phyloP scores from a whole-genome alignment of 2,329 filamentous ascomycete species.

The Zymoseptoria passerinii region DNA sequence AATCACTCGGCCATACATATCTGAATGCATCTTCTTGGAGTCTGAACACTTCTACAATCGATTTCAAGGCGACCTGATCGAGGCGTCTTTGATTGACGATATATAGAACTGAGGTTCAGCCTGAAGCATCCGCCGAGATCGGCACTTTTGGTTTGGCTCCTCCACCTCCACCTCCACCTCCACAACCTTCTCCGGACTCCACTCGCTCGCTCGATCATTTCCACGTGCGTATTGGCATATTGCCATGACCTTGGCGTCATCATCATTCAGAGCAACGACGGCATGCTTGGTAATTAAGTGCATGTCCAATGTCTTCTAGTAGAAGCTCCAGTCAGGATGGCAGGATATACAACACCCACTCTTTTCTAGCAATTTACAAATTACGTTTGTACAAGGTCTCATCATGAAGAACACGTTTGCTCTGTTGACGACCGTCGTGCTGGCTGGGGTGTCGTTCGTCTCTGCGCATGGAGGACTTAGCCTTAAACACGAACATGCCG shows the following conservation, averaged over 20 bases:
- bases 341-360: too few relatives aligned
- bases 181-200: not conserved
- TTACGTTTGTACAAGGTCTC: not conserved
- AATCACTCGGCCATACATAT: too few relatives aligned
- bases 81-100: too few relatives aligned
- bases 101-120: too few relatives aligned
- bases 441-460: constrained; percentile 7
- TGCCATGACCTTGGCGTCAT: not conserved
- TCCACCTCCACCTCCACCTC: not conserved
- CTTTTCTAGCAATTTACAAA: too few relatives aligned
- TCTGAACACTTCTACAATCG: too few relatives aligned
- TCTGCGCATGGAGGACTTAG: constrained; percentile 11
- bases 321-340: too few relatives aligned
- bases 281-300: not conserved
- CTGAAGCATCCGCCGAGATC: not conserved
- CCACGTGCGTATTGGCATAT: not conserved
- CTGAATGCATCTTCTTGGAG: too few relatives aligned
- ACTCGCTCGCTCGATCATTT: not conserved
- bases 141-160: not conserved
- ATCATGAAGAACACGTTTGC: constrained; percentile 2
- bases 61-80: too few relatives aligned
- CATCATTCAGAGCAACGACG: not conserved
- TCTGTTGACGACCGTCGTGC: constrained; percentile 1
- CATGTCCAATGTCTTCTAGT: not conserved
- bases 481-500: constrained; percentile 15